Evolutionary conservation across 768 basidiomycete species (phyloP), one percentile per base, ranked within the genome.

Genomic region (Calocybe gangraenosa): DNA sequence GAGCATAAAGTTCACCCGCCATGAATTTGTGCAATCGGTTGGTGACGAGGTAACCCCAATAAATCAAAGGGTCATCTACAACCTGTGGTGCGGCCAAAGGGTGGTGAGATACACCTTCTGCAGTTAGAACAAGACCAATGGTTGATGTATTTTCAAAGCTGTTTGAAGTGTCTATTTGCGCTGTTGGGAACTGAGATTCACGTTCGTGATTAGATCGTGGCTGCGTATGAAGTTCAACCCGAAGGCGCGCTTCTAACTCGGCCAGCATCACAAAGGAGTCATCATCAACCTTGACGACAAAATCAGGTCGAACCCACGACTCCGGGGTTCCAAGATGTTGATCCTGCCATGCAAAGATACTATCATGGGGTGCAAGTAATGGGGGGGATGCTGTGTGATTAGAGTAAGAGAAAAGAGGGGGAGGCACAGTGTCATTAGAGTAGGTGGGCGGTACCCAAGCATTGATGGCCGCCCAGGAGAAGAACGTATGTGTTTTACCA

Each of bases 261-360:
- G 89, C 89, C 23, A 98, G 76, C 80, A 96, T 93, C 41, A 98
- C 78, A 56, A 98, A 95, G 7, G 91, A 81, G 63, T 98, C 94
- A 57, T 98, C 94, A 61, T 98, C 94, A 1, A 87, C 88, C 66
- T 98, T 98, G 56, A 89, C 81, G 33, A 98, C 82, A 58, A 82
- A 97, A 61, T 96, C 92, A 9, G 92, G 94, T 31, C 87, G 76
- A 17, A 85, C 84, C 89, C 91, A 94, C 6, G 79, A 73, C 34
- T 62, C 66, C 2, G 74, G 66, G 21, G 65, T 61, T 14, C 64
- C 68, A 0, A 71, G 64, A 20, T 60, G 58, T 32, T 68, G 58
- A 53, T 84, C 79, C 30, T 65, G 58, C 70, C 76, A 77, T 7
- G 79, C 78, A n/a, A 67, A 56, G 25, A 65, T 57, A n/a, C 88